Percentiles rank a stretch among this genome's conserved stretches.
These are phyloP conservation scores for Phytophthora podocarpi DNA, from an alignment of 352 stramenopile genomes.

Conservation along the genomic window DNA sequence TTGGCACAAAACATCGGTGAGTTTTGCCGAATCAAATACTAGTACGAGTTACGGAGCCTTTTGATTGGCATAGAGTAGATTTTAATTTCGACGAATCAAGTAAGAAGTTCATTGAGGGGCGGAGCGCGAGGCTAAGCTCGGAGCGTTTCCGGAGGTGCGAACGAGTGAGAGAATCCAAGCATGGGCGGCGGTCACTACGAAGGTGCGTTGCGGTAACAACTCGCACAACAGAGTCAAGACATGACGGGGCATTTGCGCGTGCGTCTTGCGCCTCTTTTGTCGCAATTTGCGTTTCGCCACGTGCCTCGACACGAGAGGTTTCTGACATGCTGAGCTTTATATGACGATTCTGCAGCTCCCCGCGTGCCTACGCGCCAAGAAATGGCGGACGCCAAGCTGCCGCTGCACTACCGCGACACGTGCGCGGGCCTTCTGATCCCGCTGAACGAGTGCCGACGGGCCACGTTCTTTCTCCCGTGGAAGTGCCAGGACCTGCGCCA, in stretches of 20 bases:
- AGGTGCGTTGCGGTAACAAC: slow-evolving; percentile 37
- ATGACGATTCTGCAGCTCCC: slow-evolving; percentile 47
- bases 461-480: slow-evolving; percentile 94
- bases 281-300: neutral
- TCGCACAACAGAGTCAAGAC: neutral
- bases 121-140: slow-evolving; percentile 24
- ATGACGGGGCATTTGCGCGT: neutral
- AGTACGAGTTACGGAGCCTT: too few relatives aligned
- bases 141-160: slow-evolving; percentile 48
- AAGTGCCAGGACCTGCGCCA: slow-evolving; percentile 97
- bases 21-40: too few relatives aligned
- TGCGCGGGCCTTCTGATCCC: slow-evolving; percentile 95
- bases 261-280: neutral
- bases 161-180: slow-evolving; percentile 37
- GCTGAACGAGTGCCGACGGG: slow-evolving; percentile 95
- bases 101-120: slow-evolving; percentile 19
- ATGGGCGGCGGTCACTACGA: slow-evolving; percentile 78
- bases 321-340: slow-evolving; percentile 7
- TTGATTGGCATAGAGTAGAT: too few relatives aligned
- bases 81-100: slow-evolving; percentile 9
- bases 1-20: slow-evolving; percentile 15
- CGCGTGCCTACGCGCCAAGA: slow-evolving; percentile 86
- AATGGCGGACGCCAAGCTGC: slow-evolving; percentile 94
- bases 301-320: neutral
- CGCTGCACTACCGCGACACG: slow-evolving; percentile 94